Percentiles rank a stretch among this genome's conserved stretches.
Evolutionary conservation across 352 stramenopile species (phyloP).

Genomic region (Phytophthora sp.): DNA sequence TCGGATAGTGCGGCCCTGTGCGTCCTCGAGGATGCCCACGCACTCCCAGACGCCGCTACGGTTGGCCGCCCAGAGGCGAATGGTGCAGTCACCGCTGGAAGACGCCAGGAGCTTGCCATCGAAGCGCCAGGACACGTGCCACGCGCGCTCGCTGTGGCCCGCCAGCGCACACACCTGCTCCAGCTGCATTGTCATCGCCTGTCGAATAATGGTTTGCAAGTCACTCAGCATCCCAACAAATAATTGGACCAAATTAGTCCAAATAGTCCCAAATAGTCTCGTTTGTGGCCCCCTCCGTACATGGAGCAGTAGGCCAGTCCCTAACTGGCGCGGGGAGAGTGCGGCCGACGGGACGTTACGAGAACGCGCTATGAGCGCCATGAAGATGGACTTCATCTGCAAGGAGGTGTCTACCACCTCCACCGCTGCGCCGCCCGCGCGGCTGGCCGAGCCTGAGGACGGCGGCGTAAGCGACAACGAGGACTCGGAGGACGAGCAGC

Average conservation of each 20-base stretch:
- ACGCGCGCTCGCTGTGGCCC: constrained; percentile 90
- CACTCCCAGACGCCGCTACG: constrained; percentile 81
- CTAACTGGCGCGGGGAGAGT: constrained; percentile 8
- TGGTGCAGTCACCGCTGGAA: constrained; percentile 91
- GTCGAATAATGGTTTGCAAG: background rate
- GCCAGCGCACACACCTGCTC: constrained; percentile 68
- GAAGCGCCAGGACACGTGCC: constrained; percentile 91
- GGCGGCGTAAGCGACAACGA: constrained; percentile 74
- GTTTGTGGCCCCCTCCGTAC: too few relatives aligned
- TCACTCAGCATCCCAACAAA: constrained; percentile 2
- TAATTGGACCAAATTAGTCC: too few relatives aligned
- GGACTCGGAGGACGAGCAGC: constrained; percentile 85
- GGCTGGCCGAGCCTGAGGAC: constrained; percentile 42
- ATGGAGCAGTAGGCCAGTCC: constrained; percentile 15
- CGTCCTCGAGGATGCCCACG: constrained; percentile 93
- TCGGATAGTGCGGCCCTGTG: constrained; percentile 95
- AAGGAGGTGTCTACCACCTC: constrained; percentile 44
- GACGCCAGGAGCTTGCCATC: constrained; percentile 88
- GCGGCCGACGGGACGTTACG: constrained; percentile 11
- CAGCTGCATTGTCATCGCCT: constrained; percentile 32
- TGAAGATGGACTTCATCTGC: constrained; percentile 88
- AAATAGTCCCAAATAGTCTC: too few relatives aligned
- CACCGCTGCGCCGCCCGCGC: background rate
- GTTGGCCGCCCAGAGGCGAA: constrained; percentile 82
- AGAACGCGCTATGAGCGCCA: constrained; percentile 70